These are phyloP conservation scores for Leavenworthia alabamica DNA, from an alignment of 345 rosid genomes.

Conservation along the genomic window DNA sequence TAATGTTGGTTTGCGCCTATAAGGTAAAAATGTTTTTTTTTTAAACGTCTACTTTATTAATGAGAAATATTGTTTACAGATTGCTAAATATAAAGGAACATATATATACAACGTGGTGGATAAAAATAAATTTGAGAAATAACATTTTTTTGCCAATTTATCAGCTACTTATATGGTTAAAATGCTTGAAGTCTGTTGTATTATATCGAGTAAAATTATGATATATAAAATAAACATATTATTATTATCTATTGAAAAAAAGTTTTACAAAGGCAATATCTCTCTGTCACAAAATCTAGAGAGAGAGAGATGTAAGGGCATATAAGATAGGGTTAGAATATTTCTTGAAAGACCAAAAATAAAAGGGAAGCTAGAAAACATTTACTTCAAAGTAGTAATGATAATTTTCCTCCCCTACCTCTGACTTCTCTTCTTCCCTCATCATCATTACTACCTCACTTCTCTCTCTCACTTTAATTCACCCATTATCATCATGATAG, in stretches of 20 bases:
- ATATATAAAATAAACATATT: too few species aligned
- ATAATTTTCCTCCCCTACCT: constrained; percentile 28
- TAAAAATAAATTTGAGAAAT: too few species aligned
- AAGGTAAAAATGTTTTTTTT: background rate
- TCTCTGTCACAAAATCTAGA: background rate
- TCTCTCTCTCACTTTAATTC: constrained; percentile 28
- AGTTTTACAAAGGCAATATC: constrained; percentile 3
- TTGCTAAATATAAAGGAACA: too few species aligned
- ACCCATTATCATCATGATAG: constrained; percentile 26
- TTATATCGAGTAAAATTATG: background rate
- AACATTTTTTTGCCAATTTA: too few species aligned
- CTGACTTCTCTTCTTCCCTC: constrained; percentile 29
- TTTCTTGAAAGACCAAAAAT: constrained; percentile 5
- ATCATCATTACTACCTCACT: constrained; percentile 36
- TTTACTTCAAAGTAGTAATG: constrained; percentile 28
- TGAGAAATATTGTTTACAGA: too few species aligned
- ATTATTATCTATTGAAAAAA: too few species aligned
- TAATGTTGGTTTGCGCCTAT: background rate
- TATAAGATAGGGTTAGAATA: constrained; percentile 22
- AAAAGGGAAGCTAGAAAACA: constrained; percentile 18
- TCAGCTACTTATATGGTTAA: background rate
- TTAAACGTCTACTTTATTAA: too few species aligned
- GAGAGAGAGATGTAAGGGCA: constrained; percentile 11
- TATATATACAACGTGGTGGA: too few species aligned
- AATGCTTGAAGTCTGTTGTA: background rate